Base-by-base conservation (phyloP, 2,329 filamentous ascomycete genomes). In the Aphanoascus verrucosus region DNA sequence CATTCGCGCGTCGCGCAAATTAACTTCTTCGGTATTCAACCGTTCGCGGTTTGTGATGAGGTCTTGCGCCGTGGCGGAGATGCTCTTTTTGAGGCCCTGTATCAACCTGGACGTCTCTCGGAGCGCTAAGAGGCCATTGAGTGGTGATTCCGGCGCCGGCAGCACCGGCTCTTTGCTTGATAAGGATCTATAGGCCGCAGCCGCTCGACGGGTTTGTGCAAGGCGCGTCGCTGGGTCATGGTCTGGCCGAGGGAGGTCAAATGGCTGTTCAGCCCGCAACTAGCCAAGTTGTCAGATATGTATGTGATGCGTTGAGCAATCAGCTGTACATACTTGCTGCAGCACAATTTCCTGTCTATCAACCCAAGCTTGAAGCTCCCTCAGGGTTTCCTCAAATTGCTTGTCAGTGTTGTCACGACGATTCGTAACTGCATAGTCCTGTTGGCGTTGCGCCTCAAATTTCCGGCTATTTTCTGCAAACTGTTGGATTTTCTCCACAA, bases 81-180 rank as follows among this genome's bases (percentile, higher is more conserved):
- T 74, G 51, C 82, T 82, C 17, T 72, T 69, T 59, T 79, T 81
- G 15, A 82, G 84, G 59, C 87, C 82, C 55, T 75, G 67, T 47
- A 86, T 78, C 14, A 81, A 82, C 54, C 78, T 74, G 55, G 83
- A 77, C 2, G 84, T 82, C 61, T 79, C 81, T 49, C 84, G 81
- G 52, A 88, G 69, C 5, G 87, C 86, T 40, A 93, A 65, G 3
- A 94, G 73, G 5, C 83, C 80, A 2, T 86, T 85, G 5, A 93
- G 68, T 5, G 83, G 74, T 17, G 87, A 91, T 48, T 77, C 79
- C 8, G 80, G 72, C 20, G 76, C 74, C 2, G 87, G 86, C 19
- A 91, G 71, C 60, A 81, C 81, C 7, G 84, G 83, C 49, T 82
- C 76, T 12, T 77, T 74, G 42, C 77, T 71, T 11, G 80, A 77